These are phyloP conservation scores for Pichia sp. DNA, from an alignment of 1,139 yeast genomes.

Conservation along the genomic window DNA sequence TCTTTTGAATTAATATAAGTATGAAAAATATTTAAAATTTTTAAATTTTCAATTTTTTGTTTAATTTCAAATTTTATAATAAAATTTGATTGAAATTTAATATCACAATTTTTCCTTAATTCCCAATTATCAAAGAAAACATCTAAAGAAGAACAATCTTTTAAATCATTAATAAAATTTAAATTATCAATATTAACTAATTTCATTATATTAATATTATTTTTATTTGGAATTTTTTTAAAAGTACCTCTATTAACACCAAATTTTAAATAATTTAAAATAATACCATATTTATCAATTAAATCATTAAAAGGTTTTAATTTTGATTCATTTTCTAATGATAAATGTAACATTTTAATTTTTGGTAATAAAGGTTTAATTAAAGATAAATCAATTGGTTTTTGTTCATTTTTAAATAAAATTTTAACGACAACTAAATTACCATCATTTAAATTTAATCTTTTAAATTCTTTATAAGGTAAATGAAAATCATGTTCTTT, in stretches of 20 bases:
- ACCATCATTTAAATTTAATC: conserved; percentile 25
- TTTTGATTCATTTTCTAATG: conserved; percentile 26
- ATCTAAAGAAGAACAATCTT: conserved; percentile 22
- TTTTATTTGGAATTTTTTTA: conserved; percentile 21
- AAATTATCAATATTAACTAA: conserved; percentile 27
- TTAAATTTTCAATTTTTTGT: conserved; percentile 19
- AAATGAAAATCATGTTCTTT: conserved; percentile 28
- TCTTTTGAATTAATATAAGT: conserved; percentile 26
- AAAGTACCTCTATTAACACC: conserved; percentile 28
- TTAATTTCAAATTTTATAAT: conserved; percentile 21
- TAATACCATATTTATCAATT: conserved; percentile 21
- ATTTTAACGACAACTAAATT: conserved; percentile 27
- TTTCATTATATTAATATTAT: conserved; percentile 23
- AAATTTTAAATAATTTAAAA: conserved; percentile 23
- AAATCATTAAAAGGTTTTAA: conserved; percentile 26
- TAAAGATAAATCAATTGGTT: conserved; percentile 23
- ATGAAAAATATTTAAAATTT: conserved; percentile 25
- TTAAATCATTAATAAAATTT: conserved; percentile 22
- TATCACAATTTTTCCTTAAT: conserved; percentile 24
- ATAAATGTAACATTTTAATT: conserved; percentile 25
- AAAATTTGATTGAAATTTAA: conserved; percentile 22
- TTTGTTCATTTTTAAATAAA: conserved; percentile 26
- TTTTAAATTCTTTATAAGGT: conserved; percentile 27
- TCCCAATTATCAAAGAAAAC: conserved; percentile 29
- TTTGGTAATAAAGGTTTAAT: conserved; percentile 23